Base-by-base conservation (phyloP, 2,329 filamentous ascomycete genomes). In the Ophidiomyces ophidiicola region DNA sequence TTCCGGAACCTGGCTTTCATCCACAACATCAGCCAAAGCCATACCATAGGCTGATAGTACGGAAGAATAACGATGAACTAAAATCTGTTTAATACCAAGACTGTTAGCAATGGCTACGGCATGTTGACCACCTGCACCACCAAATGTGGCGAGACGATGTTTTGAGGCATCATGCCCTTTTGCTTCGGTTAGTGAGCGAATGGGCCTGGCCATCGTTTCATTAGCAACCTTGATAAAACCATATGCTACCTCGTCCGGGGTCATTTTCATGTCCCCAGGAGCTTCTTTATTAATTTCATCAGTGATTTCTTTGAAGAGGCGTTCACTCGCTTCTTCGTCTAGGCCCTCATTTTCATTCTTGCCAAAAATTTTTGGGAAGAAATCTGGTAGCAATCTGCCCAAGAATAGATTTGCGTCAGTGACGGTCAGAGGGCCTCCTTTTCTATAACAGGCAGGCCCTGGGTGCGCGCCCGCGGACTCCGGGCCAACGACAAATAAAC, bases 311-410 rank as follows among this genome's bases (percentile, higher is more conserved):
- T 79, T 69, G 41, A 94, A 80, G 1, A 81, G 69, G 48, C 70
- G 73, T 55, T 74, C 71, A 52, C 82, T 88, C 0, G 80, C 80
- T 32, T 77, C 69, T 1, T 72, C 64, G 55, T 93, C 85, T 1
- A 94, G 59, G 0, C 75, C 78, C 55, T 90, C 74, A 42, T 90
- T 69, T 53, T 93, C 86, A 31, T 84, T 78, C 55, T 81, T 78
- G 28, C 86, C 86, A 52, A 94, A 94, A 41, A 94, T 93, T 54
- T 83, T 86, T 0, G 87, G 87, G 53, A 94, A 94, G 67, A 90
- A 93, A 45, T 92, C 83, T 0, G 86, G 85, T 1, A 92, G 61
- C 3, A 94, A 65, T 26, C 87, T 73, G 0, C 87, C 86, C 0
- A 94, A 74, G 50, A 84, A 84, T 4, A 94, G 60, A 50, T 94